A percentile compares a stretch with the other conserved stretches of the same genome.
Conservation (phyloP, 2,329 filamentous ascomycete genomes). For the Botrytis aclada region DNA sequence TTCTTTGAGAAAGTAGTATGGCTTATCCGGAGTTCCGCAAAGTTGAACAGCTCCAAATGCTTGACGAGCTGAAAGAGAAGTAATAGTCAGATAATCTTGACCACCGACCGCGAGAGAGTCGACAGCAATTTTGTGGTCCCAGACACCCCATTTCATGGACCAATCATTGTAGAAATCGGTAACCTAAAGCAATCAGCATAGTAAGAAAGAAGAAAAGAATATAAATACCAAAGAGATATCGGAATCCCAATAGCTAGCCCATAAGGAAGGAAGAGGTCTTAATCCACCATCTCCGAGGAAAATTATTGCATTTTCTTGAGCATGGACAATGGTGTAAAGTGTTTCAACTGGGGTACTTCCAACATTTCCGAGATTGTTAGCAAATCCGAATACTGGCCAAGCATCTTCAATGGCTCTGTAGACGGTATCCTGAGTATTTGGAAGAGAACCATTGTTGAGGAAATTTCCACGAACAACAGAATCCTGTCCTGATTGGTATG, state of each 20-base stretch:
- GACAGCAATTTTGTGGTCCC: slow-evolving; percentile 66
- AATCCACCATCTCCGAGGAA: slow-evolving; percentile 44
- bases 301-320: slow-evolving; percentile 32
- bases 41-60: slow-evolving; percentile 74
- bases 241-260: slow-evolving; percentile 69
- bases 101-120: slow-evolving; percentile 68
- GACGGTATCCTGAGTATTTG: slow-evolving; percentile 60
- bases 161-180: slow-evolving; percentile 80
- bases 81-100: slow-evolving; percentile 71
- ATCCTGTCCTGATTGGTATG: slow-evolving; percentile 68
- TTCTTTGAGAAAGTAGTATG: slow-evolving; percentile 81
- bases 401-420: slow-evolving; percentile 67
- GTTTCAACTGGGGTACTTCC: slow-evolving; percentile 24
- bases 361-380: slow-evolving; percentile 31
- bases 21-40: slow-evolving; percentile 63
- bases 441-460: slow-evolving; percentile 57
- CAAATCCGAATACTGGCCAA: slow-evolving; percentile 79
- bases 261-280: slow-evolving; percentile 68
- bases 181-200: slow-evolving; percentile 40
- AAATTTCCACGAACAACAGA: slow-evolving; percentile 63
- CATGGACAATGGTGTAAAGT: slow-evolving; percentile 34
- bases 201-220: background rate
- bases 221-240: slow-evolving; percentile 52
- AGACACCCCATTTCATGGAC: slow-evolving; percentile 57
- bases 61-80: slow-evolving; percentile 76